phyloP scores from a whole-genome alignment of 2,329 filamentous ascomycete species.

The Colletotrichum sidae region DNA sequence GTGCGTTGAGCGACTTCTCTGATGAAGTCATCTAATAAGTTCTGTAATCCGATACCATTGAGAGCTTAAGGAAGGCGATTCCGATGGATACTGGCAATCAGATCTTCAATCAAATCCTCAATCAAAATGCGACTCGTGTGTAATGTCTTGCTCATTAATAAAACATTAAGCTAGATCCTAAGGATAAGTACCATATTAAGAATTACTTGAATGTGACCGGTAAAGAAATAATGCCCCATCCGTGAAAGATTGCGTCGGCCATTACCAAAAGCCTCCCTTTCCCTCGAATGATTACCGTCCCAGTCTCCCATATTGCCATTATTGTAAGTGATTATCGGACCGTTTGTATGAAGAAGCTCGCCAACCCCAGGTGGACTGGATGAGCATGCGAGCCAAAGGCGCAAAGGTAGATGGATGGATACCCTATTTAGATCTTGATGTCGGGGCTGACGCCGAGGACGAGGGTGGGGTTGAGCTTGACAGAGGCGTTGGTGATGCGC shows the following conservation, averaged over 20 bases:
- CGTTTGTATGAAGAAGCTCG: background rate
- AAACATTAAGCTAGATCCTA: background rate
- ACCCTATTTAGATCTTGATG: conserved; percentile 4
- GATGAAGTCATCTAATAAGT: too few relatives aligned
- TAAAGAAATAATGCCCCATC: background rate
- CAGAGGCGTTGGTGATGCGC: conserved; percentile 9
- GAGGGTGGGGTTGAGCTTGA: conserved; percentile 7
- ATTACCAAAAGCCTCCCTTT: background rate
- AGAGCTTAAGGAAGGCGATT: too few relatives aligned
- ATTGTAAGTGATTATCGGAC: background rate
- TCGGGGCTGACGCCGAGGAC: conserved; percentile 2
- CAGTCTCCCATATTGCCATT: background rate
- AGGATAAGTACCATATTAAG: background rate
- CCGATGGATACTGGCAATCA: too few relatives aligned
- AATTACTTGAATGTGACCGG: background rate
- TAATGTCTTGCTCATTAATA: background rate
- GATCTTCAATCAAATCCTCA: too few relatives aligned
- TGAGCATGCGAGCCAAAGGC: background rate
- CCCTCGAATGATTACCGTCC: background rate
- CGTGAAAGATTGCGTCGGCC: background rate
- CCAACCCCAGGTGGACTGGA: background rate
- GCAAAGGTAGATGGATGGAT: background rate
- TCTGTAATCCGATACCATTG: too few relatives aligned
- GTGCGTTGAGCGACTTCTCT: too few relatives aligned
- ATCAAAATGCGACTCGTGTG: background rate